Evolutionary conservation across 495 filamentous ascomycete species (phyloP).

Genomic region (Hypoxylon cercidicola): DNA sequence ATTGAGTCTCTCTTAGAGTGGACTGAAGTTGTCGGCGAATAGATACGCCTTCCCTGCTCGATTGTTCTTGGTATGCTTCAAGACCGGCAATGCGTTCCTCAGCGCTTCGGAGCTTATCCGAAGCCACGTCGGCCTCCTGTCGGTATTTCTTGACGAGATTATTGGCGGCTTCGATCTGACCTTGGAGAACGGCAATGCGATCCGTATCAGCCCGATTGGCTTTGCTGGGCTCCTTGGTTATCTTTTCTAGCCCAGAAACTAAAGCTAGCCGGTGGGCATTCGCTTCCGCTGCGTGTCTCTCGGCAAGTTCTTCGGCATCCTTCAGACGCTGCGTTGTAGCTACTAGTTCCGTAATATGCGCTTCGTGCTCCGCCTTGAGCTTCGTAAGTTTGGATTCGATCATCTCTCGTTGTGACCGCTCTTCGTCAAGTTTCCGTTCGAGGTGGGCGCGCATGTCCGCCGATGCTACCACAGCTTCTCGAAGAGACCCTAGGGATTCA

Average conservation of each 20-base stretch:
- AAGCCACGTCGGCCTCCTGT: constrained; percentile 85
- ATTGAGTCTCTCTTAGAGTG: constrained; percentile 80
- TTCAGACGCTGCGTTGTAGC: constrained; percentile 74
- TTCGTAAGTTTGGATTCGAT: constrained; percentile 83
- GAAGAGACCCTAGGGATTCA: constrained; percentile 77
- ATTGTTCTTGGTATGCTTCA: constrained; percentile 96
- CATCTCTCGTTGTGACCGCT: constrained; percentile 76
- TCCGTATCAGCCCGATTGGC: constrained; percentile 72
- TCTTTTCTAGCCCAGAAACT: constrained; percentile 81
- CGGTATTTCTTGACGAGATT: constrained; percentile 86
- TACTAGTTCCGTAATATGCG: constrained; percentile 82
- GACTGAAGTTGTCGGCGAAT: constrained; percentile 89
- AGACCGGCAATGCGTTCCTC: constrained; percentile 96
- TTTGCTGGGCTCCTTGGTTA: constrained; percentile 62
- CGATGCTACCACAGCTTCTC: constrained; percentile 81
- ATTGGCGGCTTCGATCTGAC: constrained; percentile 81
- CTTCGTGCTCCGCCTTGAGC: constrained; percentile 86
- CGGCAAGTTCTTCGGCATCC: constrained; percentile 91
- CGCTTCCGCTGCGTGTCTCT: constrained; percentile 87
- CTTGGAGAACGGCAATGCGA: constrained; percentile 79
- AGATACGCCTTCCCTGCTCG: constrained; percentile 88
- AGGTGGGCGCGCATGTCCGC: constrained; percentile 77
- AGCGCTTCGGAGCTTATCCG: constrained; percentile 88
- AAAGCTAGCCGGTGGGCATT: constrained; percentile 85
- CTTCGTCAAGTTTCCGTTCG: constrained; percentile 86